Conservation (phyloP, 306 rosid species). For the Ormosia semicastrata region DNA sequence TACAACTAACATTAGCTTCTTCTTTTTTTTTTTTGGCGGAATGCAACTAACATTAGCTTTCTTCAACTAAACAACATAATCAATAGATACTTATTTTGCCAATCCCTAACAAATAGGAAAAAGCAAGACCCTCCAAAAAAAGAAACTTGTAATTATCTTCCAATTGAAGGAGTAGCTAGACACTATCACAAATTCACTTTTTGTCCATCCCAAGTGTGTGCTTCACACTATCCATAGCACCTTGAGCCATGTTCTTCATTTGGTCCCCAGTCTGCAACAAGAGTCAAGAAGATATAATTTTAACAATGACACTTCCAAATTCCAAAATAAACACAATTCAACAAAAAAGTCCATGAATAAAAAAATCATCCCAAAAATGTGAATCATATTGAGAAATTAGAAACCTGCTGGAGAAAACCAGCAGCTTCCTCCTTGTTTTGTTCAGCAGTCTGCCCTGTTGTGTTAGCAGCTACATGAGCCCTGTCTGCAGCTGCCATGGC, state of each 20-base stretch:
- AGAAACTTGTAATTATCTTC: slow-evolving; percentile 17
- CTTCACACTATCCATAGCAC: slow-evolving; percentile 58
- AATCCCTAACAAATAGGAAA: slow-evolving; percentile 33
- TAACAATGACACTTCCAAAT: not conserved
- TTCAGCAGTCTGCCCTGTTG: slow-evolving; percentile 34
- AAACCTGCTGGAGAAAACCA: slow-evolving; percentile 59
- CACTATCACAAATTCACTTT: slow-evolving; percentile 32
- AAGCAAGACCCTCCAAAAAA: slow-evolving; percentile 13
- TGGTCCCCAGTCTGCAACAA: slow-evolving; percentile 60
- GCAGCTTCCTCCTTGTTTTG: slow-evolving; percentile 44
- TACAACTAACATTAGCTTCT: too few species aligned
- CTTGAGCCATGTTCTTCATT: slow-evolving; percentile 61
- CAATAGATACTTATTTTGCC: slow-evolving; percentile 16
- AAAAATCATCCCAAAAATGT: not conserved
- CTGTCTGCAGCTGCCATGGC: slow-evolving; percentile 37
- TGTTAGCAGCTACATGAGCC: slow-evolving; percentile 40
- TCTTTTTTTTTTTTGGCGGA: too few species aligned
- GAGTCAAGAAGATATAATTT: not conserved
- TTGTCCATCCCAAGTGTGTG: slow-evolving; percentile 63
- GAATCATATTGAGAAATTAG: not conserved
- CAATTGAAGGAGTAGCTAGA: slow-evolving; percentile 10
- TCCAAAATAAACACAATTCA: not conserved
- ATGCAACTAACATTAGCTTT: not conserved
- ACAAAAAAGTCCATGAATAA: not conserved
- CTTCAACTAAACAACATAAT: not conserved